Percentiles rank a stretch among this genome's conserved stretches.
phyloP scores from a whole-genome alignment of 305 asterid species.

The Fraxinus angustifolia region DNA sequence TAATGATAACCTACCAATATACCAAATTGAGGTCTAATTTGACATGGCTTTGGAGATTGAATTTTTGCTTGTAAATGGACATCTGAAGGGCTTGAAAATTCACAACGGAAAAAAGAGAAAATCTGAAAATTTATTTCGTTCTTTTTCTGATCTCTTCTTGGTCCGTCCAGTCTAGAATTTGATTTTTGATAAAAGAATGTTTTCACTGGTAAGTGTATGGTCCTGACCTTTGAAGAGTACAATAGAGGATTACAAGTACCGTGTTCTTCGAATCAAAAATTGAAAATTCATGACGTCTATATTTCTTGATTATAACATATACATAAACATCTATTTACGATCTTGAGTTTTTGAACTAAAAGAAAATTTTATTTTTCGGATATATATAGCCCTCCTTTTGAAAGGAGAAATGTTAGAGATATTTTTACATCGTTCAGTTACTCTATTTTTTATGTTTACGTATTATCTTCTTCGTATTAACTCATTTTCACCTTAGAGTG shows the following conservation, averaged over 20 bases:
- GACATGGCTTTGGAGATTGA: background rate
- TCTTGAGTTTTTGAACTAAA: background rate
- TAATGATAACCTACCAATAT: background rate
- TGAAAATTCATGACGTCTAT: too few species aligned
- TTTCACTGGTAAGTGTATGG: background rate
- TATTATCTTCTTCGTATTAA: too few species aligned
- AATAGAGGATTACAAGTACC: background rate
- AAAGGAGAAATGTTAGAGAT: too few species aligned
- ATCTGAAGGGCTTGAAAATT: background rate
- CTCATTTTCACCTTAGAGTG: too few species aligned
- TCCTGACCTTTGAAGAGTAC: background rate
- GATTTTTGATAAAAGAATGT: too few species aligned
- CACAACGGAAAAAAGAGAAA: background rate
- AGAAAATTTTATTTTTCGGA: too few species aligned
- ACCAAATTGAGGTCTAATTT: background rate
- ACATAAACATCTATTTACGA: background rate
- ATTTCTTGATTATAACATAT: too few species aligned
- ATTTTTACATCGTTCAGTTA: too few species aligned
- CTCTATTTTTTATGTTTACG: too few species aligned
- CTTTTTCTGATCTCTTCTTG: background rate
- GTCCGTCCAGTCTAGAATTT: background rate
- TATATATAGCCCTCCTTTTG: too few species aligned
- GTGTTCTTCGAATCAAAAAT: background rate
- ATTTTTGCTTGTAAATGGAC: background rate
- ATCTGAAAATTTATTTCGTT: background rate